Base-by-base conservation (phyloP, 257 asterid species). In the Solanum peruvianum region DNA sequence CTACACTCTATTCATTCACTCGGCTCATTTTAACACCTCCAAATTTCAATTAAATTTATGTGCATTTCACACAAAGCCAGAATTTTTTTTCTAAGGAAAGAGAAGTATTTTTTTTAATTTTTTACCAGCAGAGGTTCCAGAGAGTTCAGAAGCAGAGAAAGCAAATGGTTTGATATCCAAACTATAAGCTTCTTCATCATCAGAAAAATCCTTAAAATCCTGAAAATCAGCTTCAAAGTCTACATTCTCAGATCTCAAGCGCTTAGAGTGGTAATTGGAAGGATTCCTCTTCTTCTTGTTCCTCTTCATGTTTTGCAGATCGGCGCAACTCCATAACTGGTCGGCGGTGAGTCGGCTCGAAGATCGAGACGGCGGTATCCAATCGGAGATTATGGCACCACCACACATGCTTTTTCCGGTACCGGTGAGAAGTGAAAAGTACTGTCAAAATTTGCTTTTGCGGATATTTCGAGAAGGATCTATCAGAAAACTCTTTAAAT, bases 161-260 rank as follows among this genome's bases (percentile, higher is more conserved):
- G 39, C 89, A 49, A 91, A 89, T 7, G 94, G 88, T 88, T 92
- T 93, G 66, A 87, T 93, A 49, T 90, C 86, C 14, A 77, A 25
- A 25, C 20, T 10, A 44, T 20, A 89, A 89, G 47, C 89, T 8
- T 70, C 92, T 39, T 82, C 71, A 2, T 84, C 93, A 35, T 91
- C 95, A 42, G 93, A 90, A 21, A 39, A 49, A 33, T 91, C 96
- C 93, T 95, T 95, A 33, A 97, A 97, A 7, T 93, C 94, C 95
- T 93, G 95, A 89, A 94, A 96, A 90, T 97, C 97, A 80, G 95
- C 96, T 83, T 94, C 98, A 88, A 95, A 97, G 77, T 95, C 91
- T 75, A 90, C 41, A 86, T 92, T 23, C 85, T 88, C 88, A 92
- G 95, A 93, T 92, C 98, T 90, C 92, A 87, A 82, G 5, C 93